A percentile compares a stretch with the other conserved stretches of the same genome.
Conservation (phyloP, 495 filamentous ascomycete genomes). For the Cercophora newfieldiana region DNA sequence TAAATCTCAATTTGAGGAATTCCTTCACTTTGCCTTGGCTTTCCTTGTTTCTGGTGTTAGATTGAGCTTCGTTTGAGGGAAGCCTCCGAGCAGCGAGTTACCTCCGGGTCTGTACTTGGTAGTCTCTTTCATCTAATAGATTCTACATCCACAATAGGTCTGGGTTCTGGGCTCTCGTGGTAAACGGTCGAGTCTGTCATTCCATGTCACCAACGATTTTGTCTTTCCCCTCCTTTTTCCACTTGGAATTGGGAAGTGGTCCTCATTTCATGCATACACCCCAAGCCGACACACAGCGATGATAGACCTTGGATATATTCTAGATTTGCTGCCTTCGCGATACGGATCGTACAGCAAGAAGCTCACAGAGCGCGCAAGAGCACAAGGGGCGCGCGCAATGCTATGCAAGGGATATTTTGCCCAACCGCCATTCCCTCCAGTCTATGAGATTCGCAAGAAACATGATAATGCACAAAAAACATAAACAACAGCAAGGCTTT, state of each 20-base stretch:
- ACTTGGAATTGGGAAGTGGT: no score
- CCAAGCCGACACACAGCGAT: neutral
- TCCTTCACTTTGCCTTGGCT: neutral
- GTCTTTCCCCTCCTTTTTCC: neutral
- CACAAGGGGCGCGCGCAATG: slow-evolving; percentile 4
- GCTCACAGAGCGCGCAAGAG: slow-evolving; percentile 4
- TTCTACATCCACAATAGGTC: no score
- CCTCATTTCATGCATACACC: no score
- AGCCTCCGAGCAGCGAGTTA: neutral
- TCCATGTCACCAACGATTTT: neutral
- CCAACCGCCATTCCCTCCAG: slow-evolving; percentile 32
- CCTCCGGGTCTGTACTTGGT: neutral
- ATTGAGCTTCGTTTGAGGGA: neutral
- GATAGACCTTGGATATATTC: neutral
- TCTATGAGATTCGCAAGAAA: slow-evolving; percentile 29
- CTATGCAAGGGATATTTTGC: slow-evolving; percentile 27
- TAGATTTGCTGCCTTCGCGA: no score
- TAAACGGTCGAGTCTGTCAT: neutral
- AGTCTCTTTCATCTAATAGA: neutral
- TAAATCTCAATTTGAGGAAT: neutral
- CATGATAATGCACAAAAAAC: slow-evolving; percentile 23
- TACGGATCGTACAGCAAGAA: neutral
- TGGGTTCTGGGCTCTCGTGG: neutral
- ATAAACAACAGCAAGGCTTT: neutral
- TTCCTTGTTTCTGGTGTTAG: neutral